Conservation (phyloP, 768 basidiomycete species). For the Brasilioporus rufonigricans region DNA sequence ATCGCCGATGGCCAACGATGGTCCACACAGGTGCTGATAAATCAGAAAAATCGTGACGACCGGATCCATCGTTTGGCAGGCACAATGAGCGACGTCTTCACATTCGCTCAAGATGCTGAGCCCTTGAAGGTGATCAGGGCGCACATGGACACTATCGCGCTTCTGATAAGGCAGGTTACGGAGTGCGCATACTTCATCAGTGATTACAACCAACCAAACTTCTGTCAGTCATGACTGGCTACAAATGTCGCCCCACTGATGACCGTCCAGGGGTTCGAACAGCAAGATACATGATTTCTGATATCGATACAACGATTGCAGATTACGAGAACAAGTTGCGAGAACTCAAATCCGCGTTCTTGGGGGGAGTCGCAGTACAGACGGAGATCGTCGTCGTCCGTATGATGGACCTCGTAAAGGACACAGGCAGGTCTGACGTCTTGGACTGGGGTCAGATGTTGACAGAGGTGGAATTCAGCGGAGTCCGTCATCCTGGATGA, state of each 20-base stretch:
- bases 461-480: neutral
- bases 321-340: neutral
- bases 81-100: neutral
- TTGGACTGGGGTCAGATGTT: neutral
- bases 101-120: neutral
- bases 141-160: neutral
- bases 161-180: neutral
- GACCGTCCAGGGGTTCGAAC: neutral
- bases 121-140: neutral
- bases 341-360: neutral
- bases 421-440: neutral
- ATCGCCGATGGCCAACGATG: neutral
- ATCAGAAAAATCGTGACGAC: neutral
- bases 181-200: slow-evolving; percentile 3
- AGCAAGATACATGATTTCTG: neutral
- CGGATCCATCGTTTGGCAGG: neutral
- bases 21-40: neutral
- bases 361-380: neutral
- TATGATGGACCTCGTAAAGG: neutral
- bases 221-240: neutral
- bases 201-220: neutral
- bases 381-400: neutral
- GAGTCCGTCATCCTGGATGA: neutral
- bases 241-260: neutral
- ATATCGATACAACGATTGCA: neutral